Percentiles rank a stretch among this genome's conserved stretches.
Conservation (phyloP, 2,329 filamentous ascomycete species). For the Hypoxylon sp. region DNA sequence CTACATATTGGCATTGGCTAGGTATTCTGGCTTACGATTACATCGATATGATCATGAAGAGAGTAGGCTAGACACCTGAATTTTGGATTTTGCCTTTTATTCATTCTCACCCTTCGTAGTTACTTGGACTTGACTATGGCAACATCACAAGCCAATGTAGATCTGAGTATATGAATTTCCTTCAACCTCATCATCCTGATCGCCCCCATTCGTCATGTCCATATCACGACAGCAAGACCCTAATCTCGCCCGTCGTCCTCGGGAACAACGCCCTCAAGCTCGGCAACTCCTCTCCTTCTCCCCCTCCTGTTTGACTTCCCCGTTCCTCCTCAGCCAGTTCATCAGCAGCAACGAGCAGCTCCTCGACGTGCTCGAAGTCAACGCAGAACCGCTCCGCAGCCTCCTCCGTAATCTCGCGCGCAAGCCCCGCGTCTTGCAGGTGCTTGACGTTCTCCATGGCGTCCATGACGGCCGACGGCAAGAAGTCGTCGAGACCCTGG, state of each 20-base stretch:
- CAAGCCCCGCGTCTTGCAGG: conserved; percentile 79
- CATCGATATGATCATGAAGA: conserved; percentile 10
- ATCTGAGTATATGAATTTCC: not conserved
- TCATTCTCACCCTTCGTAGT: not conserved
- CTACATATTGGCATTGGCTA: conserved; percentile 17
- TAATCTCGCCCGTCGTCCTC: conserved; percentile 72
- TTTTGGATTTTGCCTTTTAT: not conserved
- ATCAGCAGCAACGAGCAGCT: conserved; percentile 63
- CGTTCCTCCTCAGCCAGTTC: conserved; percentile 53
- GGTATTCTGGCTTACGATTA: conserved; percentile 13
- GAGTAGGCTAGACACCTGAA: not conserved
- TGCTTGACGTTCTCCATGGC: conserved; percentile 84
- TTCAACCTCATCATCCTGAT: not conserved
- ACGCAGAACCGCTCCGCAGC: conserved; percentile 87
- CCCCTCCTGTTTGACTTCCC: conserved; percentile 32
- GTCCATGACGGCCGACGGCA: conserved; percentile 94
- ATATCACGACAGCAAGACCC: conserved; percentile 68
- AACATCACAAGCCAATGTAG: not conserved
- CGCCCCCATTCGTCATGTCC: not conserved
- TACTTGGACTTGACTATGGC: not conserved
- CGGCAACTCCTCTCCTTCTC: conserved; percentile 51
- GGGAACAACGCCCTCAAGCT: conserved; percentile 67
- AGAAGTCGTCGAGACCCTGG: conserved; percentile 87
- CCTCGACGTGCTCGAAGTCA: conserved; percentile 79
- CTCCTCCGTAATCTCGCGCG: conserved; percentile 83